These are phyloP conservation scores for Dioszegia crocea DNA, from an alignment of 768 basidiomycete genomes.

Conservation along the genomic window DNA sequence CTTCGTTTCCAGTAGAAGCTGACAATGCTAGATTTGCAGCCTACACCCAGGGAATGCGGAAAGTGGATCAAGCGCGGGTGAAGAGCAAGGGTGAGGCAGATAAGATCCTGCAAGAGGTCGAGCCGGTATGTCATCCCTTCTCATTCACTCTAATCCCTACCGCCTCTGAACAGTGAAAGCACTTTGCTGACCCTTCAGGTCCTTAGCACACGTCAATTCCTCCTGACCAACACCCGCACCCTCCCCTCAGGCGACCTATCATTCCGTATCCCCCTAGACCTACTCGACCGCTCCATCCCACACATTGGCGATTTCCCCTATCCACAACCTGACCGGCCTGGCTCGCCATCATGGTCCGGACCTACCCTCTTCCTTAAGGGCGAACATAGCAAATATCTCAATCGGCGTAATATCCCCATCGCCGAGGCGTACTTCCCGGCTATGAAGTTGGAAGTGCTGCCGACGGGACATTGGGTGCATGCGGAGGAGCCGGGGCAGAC, in stretches of 20 bases:
- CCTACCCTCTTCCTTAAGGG: constrained; percentile 74
- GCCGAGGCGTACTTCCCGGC: constrained; percentile 70
- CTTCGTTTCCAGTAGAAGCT: too few relatives aligned
- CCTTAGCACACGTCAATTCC: constrained; percentile 68
- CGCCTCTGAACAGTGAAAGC: too few relatives aligned
- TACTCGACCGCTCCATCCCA: constrained; percentile 60
- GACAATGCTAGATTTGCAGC: constrained; percentile 53
- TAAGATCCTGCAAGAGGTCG: constrained; percentile 59
- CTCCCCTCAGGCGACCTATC: constrained; percentile 52
- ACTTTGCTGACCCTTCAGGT: constrained; percentile 59
- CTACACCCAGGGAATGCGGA: constrained; percentile 70
- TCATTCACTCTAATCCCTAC: neutral
- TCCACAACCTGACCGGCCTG: constrained; percentile 31
- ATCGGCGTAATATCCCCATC: constrained; percentile 62
- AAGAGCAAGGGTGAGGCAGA: constrained; percentile 68
- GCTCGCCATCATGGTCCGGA: constrained; percentile 55
- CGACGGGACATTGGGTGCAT: constrained; percentile 88
- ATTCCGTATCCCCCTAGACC: constrained; percentile 71
- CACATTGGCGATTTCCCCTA: constrained; percentile 79
- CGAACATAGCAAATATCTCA: constrained; percentile 73
- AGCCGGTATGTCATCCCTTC: constrained; percentile 55
- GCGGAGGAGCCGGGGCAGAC: constrained; percentile 63
- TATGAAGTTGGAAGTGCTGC: constrained; percentile 60
- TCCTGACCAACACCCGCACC: constrained; percentile 72
- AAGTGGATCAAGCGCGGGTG: constrained; percentile 61